phyloP scores from a whole-genome alignment of 2,329 filamentous ascomycete genomes.

The Diaporthe nobilis region DNA sequence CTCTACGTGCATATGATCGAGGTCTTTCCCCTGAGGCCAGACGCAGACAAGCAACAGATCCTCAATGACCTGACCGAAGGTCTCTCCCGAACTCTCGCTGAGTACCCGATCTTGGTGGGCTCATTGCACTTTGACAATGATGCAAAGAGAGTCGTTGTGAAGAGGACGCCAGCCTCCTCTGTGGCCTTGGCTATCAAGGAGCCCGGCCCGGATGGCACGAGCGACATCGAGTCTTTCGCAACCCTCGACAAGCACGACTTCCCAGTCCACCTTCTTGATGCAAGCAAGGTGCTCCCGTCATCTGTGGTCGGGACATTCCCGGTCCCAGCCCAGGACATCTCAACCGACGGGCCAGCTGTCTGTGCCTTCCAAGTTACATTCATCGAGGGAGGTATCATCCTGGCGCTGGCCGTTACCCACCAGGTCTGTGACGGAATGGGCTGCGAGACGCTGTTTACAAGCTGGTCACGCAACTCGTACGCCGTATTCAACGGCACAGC shows the following conservation, averaged over 20 bases:
- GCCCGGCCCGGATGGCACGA: background rate
- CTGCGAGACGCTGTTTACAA: conserved; percentile 47
- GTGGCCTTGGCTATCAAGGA: conserved; percentile 32
- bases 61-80: conserved; percentile 5
- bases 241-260: conserved; percentile 35
- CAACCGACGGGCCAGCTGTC: conserved; percentile 25
- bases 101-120: conserved; percentile 31
- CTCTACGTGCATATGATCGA: conserved; percentile 38
- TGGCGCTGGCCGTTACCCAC: conserved; percentile 48
- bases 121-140: conserved; percentile 36
- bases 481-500: conserved; percentile 41
- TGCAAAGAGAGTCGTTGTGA: conserved; percentile 23
- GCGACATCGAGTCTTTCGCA: conserved; percentile 25
- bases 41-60: conserved; percentile 20
- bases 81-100: conserved; percentile 29
- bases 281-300: conserved; percentile 28
- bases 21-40: conserved; percentile 24
- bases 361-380: conserved; percentile 48
- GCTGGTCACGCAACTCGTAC: conserved; percentile 47
- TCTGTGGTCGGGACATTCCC: conserved; percentile 20
- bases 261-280: conserved; percentile 36
- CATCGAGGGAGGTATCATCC: conserved; percentile 48
- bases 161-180: conserved; percentile 3
- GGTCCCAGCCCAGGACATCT: conserved; percentile 23
- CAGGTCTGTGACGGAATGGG: conserved; percentile 46